Conservation (phyloP, 2,329 filamentous ascomycete genomes). For the Fusarium aywerte region DNA sequence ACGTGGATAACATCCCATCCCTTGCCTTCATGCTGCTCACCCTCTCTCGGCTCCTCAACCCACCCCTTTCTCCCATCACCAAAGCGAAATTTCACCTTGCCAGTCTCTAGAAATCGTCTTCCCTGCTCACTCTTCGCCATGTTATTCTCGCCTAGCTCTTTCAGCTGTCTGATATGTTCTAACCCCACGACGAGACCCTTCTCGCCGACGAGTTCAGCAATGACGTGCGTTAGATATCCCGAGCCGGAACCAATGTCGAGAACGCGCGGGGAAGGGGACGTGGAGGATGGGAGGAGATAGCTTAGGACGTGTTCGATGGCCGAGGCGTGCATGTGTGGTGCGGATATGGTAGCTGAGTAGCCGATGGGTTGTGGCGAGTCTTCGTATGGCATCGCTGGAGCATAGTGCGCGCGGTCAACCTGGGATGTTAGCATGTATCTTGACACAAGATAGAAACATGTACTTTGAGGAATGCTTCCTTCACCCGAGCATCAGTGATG, state of each 20-base stretch:
- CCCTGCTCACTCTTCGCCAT: conserved; percentile 72
- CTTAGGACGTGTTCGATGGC: conserved; percentile 62
- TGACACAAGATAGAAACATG: conserved; percentile 4
- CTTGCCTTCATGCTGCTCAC: conserved; percentile 58
- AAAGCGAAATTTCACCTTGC: conserved; percentile 75
- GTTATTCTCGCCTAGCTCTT: conserved; percentile 71
- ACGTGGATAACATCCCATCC: conserved; percentile 96
- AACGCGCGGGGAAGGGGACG: conserved; percentile 60
- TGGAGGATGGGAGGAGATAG: conserved; percentile 53
- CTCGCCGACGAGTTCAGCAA: conserved; percentile 78
- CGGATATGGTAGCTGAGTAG: conserved; percentile 66
- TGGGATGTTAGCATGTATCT: conserved; percentile 49
- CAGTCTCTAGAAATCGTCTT: conserved; percentile 67
- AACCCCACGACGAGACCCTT: conserved; percentile 71
- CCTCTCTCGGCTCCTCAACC: conserved; percentile 56
- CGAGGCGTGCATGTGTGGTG: conserved; percentile 70
- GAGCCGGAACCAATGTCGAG: conserved; percentile 81
- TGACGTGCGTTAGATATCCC: conserved; percentile 87
- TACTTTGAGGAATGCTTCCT: conserved; percentile 82
- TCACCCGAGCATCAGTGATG: conserved; percentile 77
- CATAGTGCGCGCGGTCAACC: conserved; percentile 91
- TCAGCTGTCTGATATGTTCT: conserved; percentile 76
- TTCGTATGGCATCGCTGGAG: conserved; percentile 74
- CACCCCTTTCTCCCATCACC: conserved; percentile 80
- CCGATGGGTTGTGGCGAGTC: conserved; percentile 68